Base-by-base conservation (phyloP, 352 stramenopile genomes). In the Phytophthora tubulina region DNA sequence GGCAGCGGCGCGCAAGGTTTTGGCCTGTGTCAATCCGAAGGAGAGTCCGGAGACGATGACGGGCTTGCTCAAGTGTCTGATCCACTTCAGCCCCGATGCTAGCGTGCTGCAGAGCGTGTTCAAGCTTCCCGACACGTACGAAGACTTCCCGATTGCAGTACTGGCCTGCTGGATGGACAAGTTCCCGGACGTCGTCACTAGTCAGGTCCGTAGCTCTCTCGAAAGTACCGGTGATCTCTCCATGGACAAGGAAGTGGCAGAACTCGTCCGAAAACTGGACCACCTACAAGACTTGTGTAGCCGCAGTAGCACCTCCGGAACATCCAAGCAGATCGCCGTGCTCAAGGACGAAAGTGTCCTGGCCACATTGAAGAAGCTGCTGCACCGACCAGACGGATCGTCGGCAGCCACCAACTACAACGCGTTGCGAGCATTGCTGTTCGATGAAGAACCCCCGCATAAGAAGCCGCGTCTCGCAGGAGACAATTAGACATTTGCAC, bases 51-150 rank as follows among this genome's bases (percentile, higher is more conserved):
- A 96, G 64, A 88, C 87, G 6, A 81, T 96, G 64, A 91, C 79
- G 32, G 89, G 89, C 0, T 60, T 96, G 60, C 72, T 93, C 15
- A 94, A 93, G 64, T 93, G 88, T 55, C 59, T 96, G 35, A 73
- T 93, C 52, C 86, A 89, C 33, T 91, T 92, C 57, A 75, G 69
- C 4, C 89, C 89, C 5, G 87, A 96, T 42, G 57, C 67, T 8
- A 90, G 76, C 27, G 75, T 92, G n/a, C 70, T 96, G 8, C 87
- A 95, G 46, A 88, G 81, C 45, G 70, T 95, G 15, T 92, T 91
- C 65, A 95, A 93, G 57, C 84, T 96, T 9, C 74, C 80, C 7
- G 63, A 82, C 32, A 54, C 70, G 8, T 94, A 89, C 66, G 84
- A 88, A 3, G 75, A 88, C 61, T 94, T 96, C 50, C 76, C 89